Base-by-base conservation (phyloP, 176 grass and related monocot genomes). In the Eleusine coracana region DNA sequence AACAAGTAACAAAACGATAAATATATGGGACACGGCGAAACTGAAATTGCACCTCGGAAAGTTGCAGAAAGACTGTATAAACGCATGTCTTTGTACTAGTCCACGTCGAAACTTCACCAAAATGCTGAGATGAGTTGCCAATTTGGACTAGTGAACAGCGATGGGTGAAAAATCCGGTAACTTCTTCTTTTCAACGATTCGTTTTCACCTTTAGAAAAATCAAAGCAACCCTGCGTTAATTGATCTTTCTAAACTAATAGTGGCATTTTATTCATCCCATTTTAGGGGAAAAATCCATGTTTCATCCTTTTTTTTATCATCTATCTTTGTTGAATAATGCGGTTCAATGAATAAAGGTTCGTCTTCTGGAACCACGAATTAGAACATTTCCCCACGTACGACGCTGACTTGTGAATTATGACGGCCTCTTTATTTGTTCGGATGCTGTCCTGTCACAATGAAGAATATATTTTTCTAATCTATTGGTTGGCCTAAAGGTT, bases 141-240 rank as follows among this genome's bases (percentile, higher is more conserved):
- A 78, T 38, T 82, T 86, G 59, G 88, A 82, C 56, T 68, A 0
- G 79, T 82, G 51, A 78, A 73, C 79, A 23, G 21, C 38, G 23
- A 78, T 21, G 64, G 44, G 76, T 45, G 44, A 75, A 70, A 75
- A 42, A 20, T 3, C 42, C 31, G 16, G 17, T 2, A 16, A 80
- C 20, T 7, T 23, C 3, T 11, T 59, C 0, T 23, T 27, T 62
- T 28, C 25, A 63, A 61, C 8, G n/a, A 61, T 61, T 61, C 58
- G 25, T 7, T 6, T 80, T 44, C 45, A 56, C 84, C 60, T 15
- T 2, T 55, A 7, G 76, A 37, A 86, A 86, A 54, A 41, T 68
- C 37, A n/a, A 37, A 59, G 18, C 48, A 20, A 58, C 51, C 4
- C 29, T 18, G 3, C 39, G 11, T 27, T 28, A 10, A 54, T 17